phyloP scores from a whole-genome alignment of 2,329 filamentous ascomycete genomes.

The Periconia sp. region DNA sequence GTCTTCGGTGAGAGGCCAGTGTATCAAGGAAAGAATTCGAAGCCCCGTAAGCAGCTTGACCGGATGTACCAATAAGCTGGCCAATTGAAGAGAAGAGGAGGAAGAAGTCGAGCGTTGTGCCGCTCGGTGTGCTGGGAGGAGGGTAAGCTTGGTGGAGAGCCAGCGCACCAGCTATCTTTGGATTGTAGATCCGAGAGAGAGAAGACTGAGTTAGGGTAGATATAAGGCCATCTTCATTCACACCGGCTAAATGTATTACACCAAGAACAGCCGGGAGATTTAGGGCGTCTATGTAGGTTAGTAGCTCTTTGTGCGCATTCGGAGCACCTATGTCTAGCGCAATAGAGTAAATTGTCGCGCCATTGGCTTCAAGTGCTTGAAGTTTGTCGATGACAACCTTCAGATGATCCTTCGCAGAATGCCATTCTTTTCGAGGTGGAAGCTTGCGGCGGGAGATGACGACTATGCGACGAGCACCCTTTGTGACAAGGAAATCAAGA shows the following conservation, averaged over 20 bases:
- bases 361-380: constrained; percentile 21
- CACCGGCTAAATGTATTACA: constrained; percentile 51
- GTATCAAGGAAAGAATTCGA: constrained; percentile 39
- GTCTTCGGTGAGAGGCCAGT: constrained; percentile 30
- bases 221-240: constrained; percentile 47
- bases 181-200: constrained; percentile 41
- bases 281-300: constrained; percentile 35
- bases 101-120: constrained; percentile 34
- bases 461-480: constrained; percentile 51
- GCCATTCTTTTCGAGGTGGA: constrained; percentile 44
- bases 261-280: constrained; percentile 48
- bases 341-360: constrained; percentile 42
- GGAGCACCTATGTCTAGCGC: constrained; percentile 43
- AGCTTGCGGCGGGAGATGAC: constrained; percentile 48
- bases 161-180: constrained; percentile 37
- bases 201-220: constrained; percentile 34
- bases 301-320: constrained; percentile 26
- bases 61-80: constrained; percentile 29
- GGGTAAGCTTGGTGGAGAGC: constrained; percentile 31
- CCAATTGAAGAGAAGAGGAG: constrained; percentile 33
- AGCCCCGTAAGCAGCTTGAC: constrained; percentile 34
- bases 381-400: constrained; percentile 18
- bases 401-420: constrained; percentile 12
- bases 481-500: constrained; percentile 45
- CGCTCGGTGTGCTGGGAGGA: no score